Conservation (phyloP, 2,329 filamentous ascomycete genomes). For the Cryoendolithus antarcticus region DNA sequence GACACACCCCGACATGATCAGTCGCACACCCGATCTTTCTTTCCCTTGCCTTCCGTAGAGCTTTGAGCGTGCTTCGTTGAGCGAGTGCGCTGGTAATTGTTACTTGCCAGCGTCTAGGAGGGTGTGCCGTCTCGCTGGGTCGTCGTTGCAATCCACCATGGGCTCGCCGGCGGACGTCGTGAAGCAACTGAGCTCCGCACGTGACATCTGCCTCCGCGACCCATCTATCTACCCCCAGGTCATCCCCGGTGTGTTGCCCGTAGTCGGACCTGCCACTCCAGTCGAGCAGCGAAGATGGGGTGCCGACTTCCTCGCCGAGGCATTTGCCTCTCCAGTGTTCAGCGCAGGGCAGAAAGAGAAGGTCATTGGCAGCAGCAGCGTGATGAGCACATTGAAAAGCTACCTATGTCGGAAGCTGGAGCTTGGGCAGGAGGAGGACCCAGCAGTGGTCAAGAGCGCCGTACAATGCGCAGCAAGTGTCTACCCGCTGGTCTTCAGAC, state of each 20-base stretch:
- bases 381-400: slow-evolving; percentile 58
- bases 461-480: slow-evolving; percentile 85
- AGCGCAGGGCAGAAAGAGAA: slow-evolving; percentile 66
- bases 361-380: slow-evolving; percentile 41
- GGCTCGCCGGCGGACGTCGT: slow-evolving; percentile 52
- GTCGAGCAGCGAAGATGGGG: slow-evolving; percentile 90
- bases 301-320: slow-evolving; percentile 87
- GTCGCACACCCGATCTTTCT: too few species aligned
- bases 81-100: too few species aligned
- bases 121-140: too few species aligned
- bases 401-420: slow-evolving; percentile 42
- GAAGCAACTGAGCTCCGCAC: slow-evolving; percentile 77
- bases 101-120: too few species aligned
- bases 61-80: too few species aligned
- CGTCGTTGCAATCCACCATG: slow-evolving; percentile 10
- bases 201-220: slow-evolving; percentile 78
- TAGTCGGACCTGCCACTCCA: slow-evolving; percentile 62
- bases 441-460: slow-evolving; percentile 68
- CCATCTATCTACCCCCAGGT: slow-evolving; percentile 83
- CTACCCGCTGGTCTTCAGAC: slow-evolving; percentile 81
- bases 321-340: slow-evolving; percentile 84
- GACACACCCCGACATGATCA: too few species aligned
- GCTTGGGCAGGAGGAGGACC: slow-evolving; percentile 49
- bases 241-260: slow-evolving; percentile 82
- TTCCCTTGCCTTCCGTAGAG: too few species aligned